phyloP scores from a whole-genome alignment of 164 flowering plant genomes.

The Stephania japonica region DNA sequence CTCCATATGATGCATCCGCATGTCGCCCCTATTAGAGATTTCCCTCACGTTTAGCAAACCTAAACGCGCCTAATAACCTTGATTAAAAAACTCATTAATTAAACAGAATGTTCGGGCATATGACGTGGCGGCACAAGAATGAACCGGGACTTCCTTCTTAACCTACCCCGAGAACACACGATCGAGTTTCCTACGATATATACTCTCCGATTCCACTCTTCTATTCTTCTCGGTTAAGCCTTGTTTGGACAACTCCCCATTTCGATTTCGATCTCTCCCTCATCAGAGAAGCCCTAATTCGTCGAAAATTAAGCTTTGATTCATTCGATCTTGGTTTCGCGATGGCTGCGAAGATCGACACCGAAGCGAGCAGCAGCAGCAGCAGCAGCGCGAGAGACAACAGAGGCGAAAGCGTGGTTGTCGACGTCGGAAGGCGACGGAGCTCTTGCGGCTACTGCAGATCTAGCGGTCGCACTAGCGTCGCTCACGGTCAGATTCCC shows the following conservation, averaged over 20 bases:
- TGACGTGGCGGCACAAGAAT: neutral
- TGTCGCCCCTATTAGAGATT: too few relatives aligned
- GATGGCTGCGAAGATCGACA: slow-evolving; percentile 31
- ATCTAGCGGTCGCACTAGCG: slow-evolving; percentile 47
- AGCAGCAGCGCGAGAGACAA: slow-evolving; percentile 6
- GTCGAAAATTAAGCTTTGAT: slow-evolving; percentile 1
- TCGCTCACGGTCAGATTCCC: slow-evolving; percentile 50
- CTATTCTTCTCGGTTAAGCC: neutral
- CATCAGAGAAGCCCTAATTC: slow-evolving; percentile 4
- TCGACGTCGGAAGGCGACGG: slow-evolving; percentile 44
- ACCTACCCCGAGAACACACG: neutral
- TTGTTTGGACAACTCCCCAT: neutral
- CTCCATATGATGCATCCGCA: too few relatives aligned
- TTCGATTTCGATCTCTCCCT: too few relatives aligned
- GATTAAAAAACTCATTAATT: too few relatives aligned
- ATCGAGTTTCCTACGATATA: neutral
- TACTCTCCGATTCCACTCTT: neutral
- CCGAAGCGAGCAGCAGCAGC: slow-evolving; percentile 52
- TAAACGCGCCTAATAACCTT: too few relatives aligned
- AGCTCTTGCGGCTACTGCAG: slow-evolving; percentile 78
- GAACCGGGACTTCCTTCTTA: neutral
- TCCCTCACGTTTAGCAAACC: too few relatives aligned
- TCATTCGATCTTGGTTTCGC: neutral
- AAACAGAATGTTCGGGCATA: neutral
- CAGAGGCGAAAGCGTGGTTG: slow-evolving; percentile 50